A percentile compares a stretch with the other conserved stretches of the same genome.
phyloP scores from a whole-genome alignment of 2,329 filamentous ascomycete species.

The Paracorniculantispora psalliotae region DNA sequence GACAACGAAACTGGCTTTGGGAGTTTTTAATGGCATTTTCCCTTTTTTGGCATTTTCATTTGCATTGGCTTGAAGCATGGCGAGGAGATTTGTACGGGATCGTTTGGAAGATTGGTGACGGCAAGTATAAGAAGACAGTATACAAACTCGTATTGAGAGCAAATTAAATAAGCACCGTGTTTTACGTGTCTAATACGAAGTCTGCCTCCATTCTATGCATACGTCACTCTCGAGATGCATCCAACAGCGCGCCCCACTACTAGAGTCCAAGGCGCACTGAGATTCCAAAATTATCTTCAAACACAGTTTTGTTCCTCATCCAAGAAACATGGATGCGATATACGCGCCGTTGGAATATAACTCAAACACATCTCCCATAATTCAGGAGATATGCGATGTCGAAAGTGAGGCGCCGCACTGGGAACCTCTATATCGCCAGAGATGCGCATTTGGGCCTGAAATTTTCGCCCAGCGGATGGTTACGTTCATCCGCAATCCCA shows the following conservation, averaged over 20 bases:
- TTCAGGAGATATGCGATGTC: conserved; percentile 28
- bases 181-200: too few species aligned
- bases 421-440: conserved; percentile 50
- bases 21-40: neutral
- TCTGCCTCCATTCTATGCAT: neutral
- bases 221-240: too few species aligned
- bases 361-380: conserved; percentile 26
- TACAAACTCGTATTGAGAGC: neutral
- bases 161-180: too few species aligned
- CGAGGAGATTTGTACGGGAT: too few species aligned
- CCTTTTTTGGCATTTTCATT: neutral
- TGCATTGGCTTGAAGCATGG: neutral
- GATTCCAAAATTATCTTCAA: neutral
- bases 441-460: conserved; percentile 57
- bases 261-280: too few species aligned
- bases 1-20: neutral
- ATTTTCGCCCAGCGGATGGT: conserved; percentile 64
- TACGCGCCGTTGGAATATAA: neutral
- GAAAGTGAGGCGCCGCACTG: conserved; percentile 32
- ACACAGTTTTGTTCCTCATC: neutral
- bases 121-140: neutral
- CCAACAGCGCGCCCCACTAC: neutral
- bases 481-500: conserved; percentile 73
- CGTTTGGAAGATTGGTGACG: too few species aligned
- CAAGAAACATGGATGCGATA: neutral